These are phyloP conservation scores for Rhypophila decipiens DNA, from an alignment of 495 filamentous ascomycete genomes.

Conservation along the genomic window DNA sequence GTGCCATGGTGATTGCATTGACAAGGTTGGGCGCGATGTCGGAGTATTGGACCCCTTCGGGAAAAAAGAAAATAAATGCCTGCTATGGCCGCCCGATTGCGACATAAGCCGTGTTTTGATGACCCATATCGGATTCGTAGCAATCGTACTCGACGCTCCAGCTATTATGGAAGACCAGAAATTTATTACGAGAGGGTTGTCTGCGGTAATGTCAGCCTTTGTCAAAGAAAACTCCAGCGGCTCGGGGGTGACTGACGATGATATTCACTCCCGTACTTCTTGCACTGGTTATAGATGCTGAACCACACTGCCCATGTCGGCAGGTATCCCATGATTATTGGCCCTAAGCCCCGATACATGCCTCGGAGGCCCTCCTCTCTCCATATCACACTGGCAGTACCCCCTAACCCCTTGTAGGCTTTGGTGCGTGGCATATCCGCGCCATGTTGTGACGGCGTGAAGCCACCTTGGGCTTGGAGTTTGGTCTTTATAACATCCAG, in stretches of 20 bases:
- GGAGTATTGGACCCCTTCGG: constrained; percentile 40
- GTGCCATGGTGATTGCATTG: constrained; percentile 77
- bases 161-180: constrained; percentile 79
- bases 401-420: constrained; percentile 79
- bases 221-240: neutral
- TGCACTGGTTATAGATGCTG: constrained; percentile 85
- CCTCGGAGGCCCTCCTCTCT: constrained; percentile 80
- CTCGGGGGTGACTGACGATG: constrained; percentile 47
- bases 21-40: constrained; percentile 42
- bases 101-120: constrained; percentile 99
- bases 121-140: constrained; percentile 99
- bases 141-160: constrained; percentile 85
- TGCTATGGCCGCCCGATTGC: constrained; percentile 46
- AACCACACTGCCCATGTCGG: constrained; percentile 99
- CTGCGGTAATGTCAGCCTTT: constrained; percentile 18
- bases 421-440: constrained; percentile 39
- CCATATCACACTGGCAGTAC: constrained; percentile 80
- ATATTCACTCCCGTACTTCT: constrained; percentile 60
- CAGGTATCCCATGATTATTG: constrained; percentile 89
- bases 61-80: constrained; percentile 33
- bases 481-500: constrained; percentile 99
- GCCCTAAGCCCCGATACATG: constrained; percentile 88
- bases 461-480: constrained; percentile 92
- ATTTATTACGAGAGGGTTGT: constrained; percentile 41
- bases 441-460: constrained; percentile 35